These are phyloP conservation scores for Platanus orientalis DNA, from an alignment of 164 flowering plant species.

Conservation along the genomic window DNA sequence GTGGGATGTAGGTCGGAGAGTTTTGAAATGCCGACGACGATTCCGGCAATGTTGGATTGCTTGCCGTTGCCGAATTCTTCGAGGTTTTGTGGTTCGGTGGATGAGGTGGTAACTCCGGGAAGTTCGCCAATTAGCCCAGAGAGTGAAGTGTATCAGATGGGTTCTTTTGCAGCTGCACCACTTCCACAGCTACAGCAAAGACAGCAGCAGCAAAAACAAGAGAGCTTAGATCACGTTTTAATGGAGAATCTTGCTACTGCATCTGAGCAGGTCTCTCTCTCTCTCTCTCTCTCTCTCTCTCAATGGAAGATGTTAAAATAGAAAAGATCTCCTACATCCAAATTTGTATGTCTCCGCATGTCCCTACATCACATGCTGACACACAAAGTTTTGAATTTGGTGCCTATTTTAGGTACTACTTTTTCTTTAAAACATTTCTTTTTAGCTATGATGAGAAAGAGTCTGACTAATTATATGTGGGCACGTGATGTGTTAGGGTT, in stretches of 20 bases:
- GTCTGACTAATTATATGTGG: too few species aligned
- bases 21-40: slow-evolving; percentile 24
- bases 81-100: slow-evolving; percentile 30
- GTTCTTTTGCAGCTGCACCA: slow-evolving; percentile 19
- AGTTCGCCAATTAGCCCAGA: slow-evolving; percentile 25
- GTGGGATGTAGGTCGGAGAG: slow-evolving; percentile 17
- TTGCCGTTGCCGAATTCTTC: slow-evolving; percentile 18
- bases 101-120: slow-evolving; percentile 11
- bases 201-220: slow-evolving; percentile 21
- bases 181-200: slow-evolving; percentile 28
- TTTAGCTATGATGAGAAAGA: too few species aligned
- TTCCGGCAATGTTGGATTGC: slow-evolving; percentile 30
- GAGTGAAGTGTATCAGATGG: slow-evolving; percentile 29
- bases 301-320: too few species aligned
- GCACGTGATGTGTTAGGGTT: too few species aligned
- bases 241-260: slow-evolving; percentile 25
- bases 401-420: too few species aligned
- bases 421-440: too few species aligned
- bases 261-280: slow-evolving; percentile 50
- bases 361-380: too few species aligned
- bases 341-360: too few species aligned
- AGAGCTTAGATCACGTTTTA: slow-evolving; percentile 25
- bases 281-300: too few species aligned
- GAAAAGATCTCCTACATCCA: too few species aligned
- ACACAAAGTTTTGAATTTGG: background rate